Percentiles rank a stretch among this genome's conserved stretches.
Conservation (phyloP, 495 filamentous ascomycete genomes). For the Podospora tetraspora region DNA sequence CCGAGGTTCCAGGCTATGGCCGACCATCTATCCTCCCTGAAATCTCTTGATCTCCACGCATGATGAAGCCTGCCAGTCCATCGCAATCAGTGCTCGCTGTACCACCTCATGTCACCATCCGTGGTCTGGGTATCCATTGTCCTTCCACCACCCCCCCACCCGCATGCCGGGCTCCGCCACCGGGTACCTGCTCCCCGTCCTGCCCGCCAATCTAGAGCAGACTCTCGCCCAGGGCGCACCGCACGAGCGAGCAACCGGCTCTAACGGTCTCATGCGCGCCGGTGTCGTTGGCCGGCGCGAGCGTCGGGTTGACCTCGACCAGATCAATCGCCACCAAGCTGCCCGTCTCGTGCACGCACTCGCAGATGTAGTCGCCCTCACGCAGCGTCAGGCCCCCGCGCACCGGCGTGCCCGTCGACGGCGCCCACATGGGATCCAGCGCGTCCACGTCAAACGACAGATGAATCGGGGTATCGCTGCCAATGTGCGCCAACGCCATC, state of each 20-base stretch:
- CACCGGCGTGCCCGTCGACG: conserved; percentile 92
- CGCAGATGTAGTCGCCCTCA: conserved; percentile 97
- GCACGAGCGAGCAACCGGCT: conserved; percentile 81
- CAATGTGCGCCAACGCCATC: conserved; percentile 92
- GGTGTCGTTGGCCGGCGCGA: conserved; percentile 56
- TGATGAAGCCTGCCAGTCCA: background rate
- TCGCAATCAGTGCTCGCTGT: background rate
- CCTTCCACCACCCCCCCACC: background rate
- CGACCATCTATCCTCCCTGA: background rate
- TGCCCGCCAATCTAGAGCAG: conserved; percentile 52
- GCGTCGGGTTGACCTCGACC: conserved; percentile 90
- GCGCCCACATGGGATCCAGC: conserved; percentile 91
- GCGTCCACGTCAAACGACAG: conserved; percentile 97
- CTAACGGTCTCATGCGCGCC: conserved; percentile 85
- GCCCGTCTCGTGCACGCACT: conserved; percentile 91
- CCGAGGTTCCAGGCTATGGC: background rate
- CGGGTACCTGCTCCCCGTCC: background rate
- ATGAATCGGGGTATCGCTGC: conserved; percentile 90
- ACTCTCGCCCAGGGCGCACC: conserved; percentile 88
- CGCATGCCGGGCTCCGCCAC: background rate
- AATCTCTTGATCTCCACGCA: background rate
- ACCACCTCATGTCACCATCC: background rate
- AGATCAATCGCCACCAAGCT: conserved; percentile 88
- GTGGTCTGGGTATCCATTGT: background rate
- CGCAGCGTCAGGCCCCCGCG: conserved; percentile 91